phyloP scores from a whole-genome alignment of 2,329 filamentous ascomycete genomes.

The Ustulina deusta region DNA sequence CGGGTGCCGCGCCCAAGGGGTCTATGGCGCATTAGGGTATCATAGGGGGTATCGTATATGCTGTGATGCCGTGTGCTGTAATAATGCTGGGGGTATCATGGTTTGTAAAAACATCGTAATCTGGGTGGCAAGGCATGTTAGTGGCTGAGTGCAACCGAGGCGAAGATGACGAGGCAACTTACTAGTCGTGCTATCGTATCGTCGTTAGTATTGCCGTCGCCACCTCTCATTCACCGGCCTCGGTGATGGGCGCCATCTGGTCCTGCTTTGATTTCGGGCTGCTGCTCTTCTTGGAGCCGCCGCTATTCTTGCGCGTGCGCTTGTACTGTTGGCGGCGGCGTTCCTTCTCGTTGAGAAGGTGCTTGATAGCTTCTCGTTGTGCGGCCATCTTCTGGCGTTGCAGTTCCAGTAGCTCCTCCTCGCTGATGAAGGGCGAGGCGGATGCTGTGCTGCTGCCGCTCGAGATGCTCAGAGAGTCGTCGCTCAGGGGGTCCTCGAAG shows the following conservation, averaged over 20 bases:
- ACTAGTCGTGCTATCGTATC: constrained; percentile 49
- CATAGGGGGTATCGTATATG: constrained; percentile 39
- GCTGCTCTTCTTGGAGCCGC: constrained; percentile 48
- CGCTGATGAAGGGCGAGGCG: constrained; percentile 56
- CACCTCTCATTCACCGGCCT: constrained; percentile 58
- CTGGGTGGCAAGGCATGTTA: constrained; percentile 19
- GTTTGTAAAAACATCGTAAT: constrained; percentile 37
- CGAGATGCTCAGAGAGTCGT: constrained; percentile 62
- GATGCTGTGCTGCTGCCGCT: constrained; percentile 58
- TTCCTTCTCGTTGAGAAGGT: constrained; percentile 67
- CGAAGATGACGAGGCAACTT: constrained; percentile 28
- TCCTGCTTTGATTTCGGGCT: constrained; percentile 60
- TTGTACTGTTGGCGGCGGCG: constrained; percentile 56
- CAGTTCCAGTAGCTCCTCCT: constrained; percentile 63
- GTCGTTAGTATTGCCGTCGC: constrained; percentile 32
- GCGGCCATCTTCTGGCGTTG: constrained; percentile 64
- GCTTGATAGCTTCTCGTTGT: constrained; percentile 65
- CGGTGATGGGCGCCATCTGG: constrained; percentile 67
- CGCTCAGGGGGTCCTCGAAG: constrained; percentile 63
- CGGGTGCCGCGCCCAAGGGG: constrained; percentile 22
- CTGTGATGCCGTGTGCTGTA: constrained; percentile 30
- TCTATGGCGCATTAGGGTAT: constrained; percentile 39
- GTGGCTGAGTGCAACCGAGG: constrained; percentile 4
- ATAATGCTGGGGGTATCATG: constrained; percentile 39
- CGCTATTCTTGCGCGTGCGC: constrained; percentile 46